Conservation (phyloP, 2,329 filamentous ascomycete genomes). For the Aspergillaceae sp. region DNA sequence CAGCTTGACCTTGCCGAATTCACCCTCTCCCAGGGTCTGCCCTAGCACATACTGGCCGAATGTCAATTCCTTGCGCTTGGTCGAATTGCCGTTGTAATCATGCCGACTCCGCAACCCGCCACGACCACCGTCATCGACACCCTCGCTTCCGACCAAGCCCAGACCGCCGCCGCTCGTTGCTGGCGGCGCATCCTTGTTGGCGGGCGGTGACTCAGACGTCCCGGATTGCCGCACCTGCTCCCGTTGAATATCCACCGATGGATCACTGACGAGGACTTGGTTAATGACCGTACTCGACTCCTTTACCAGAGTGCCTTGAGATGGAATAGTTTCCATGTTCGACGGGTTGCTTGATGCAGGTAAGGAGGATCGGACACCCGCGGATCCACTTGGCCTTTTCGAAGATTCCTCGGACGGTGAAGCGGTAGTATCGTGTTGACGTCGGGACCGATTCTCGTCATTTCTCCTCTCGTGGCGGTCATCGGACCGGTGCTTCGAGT, state of each 20-base stretch:
- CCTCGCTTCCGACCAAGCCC: constrained; percentile 43
- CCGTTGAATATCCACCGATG: constrained; percentile 62
- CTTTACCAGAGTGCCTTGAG: constrained; percentile 54
- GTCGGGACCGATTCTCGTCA: constrained; percentile 30
- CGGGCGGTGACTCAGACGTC: constrained; percentile 37
- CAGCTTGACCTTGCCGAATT: constrained; percentile 97
- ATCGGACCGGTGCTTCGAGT: constrained; percentile 31
- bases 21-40: constrained; percentile 91
- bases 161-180: constrained; percentile 35
- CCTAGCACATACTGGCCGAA: constrained; percentile 95
- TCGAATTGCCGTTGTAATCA: constrained; percentile 45
- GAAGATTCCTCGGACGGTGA: constrained; percentile 43
- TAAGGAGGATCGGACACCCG: constrained; percentile 27
- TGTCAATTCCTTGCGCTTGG: constrained; percentile 72
- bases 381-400: constrained; percentile 33
- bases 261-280: constrained; percentile 66
- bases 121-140: constrained; percentile 36
- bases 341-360: constrained; percentile 27
- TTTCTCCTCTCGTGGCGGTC: constrained; percentile 35
- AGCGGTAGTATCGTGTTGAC: constrained; percentile 24
- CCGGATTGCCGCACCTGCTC: constrained; percentile 62
- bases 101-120: constrained; percentile 41
- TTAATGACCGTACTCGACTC: constrained; percentile 75
- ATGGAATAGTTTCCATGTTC: constrained; percentile 47
- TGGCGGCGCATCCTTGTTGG: constrained; percentile 32